Conservation (phyloP, 805 yeast species). For the Huiozyma sinensis region DNA sequence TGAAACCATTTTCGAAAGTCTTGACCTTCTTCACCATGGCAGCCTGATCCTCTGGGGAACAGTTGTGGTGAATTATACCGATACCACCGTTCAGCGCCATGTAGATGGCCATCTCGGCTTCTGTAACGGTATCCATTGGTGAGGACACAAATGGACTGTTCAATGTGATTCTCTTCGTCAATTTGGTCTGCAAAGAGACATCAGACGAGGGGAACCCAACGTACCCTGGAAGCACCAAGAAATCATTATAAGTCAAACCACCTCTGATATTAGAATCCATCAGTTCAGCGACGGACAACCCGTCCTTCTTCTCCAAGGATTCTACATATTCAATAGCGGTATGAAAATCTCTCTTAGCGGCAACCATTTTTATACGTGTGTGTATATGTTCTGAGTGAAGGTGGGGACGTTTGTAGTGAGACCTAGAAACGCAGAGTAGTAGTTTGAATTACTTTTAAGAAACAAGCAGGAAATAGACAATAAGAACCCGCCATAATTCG, state of each 20-base stretch:
- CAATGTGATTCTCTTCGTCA: slow-evolving; percentile 85
- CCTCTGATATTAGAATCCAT: slow-evolving; percentile 89
- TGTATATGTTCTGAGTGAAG: neutral
- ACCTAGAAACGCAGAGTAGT: neutral
- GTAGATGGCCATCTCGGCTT: slow-evolving; percentile 92
- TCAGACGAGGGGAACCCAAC: slow-evolving; percentile 73
- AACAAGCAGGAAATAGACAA: neutral
- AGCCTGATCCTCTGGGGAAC: slow-evolving; percentile 94
- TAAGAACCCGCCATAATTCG: slow-evolving; percentile 6
- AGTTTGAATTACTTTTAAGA: neutral
- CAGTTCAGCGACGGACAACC: slow-evolving; percentile 69
- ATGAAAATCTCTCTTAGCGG: slow-evolving; percentile 32
- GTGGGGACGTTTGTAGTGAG: neutral
- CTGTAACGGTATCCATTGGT: slow-evolving; percentile 99
- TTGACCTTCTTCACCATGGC: slow-evolving; percentile 96
- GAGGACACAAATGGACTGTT: slow-evolving; percentile 94
- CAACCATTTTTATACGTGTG: slow-evolving; percentile 8
- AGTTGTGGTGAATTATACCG: slow-evolving; percentile 97
- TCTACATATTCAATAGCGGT: slow-evolving; percentile 61
- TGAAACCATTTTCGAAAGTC: slow-evolving; percentile 95
- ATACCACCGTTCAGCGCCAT: slow-evolving; percentile 98
- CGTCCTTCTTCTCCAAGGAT: slow-evolving; percentile 65
- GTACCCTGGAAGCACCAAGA: slow-evolving; percentile 90
- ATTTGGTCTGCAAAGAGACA: slow-evolving; percentile 71
- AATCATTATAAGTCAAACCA: slow-evolving; percentile 95